phyloP scores from a whole-genome alignment of 1,284 basidiomycete species.

The Tylopilus sp. region DNA sequence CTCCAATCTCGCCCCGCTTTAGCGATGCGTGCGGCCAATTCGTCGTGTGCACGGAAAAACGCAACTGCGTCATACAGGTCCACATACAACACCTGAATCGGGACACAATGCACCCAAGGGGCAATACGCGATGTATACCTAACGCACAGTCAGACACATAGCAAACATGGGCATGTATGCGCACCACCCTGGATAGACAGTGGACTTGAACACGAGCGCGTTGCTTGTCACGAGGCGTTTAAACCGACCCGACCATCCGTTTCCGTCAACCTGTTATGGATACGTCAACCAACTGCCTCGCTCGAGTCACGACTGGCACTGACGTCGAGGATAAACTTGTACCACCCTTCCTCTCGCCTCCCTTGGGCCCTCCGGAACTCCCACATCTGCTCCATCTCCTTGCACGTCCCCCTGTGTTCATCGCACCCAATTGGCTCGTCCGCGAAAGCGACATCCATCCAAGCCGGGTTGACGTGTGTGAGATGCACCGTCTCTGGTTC shows the following conservation, averaged over 20 bases:
- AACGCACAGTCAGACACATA: no score
- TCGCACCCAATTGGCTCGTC: constrained; percentile 59
- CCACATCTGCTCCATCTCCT: constrained; percentile 55
- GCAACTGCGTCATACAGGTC: no score
- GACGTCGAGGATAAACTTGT: constrained; percentile 76
- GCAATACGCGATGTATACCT: no score
- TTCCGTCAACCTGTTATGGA: constrained; percentile 64
- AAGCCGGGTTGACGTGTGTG: constrained; percentile 56
- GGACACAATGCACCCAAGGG: no score
- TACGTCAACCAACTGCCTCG: background rate
- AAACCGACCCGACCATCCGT: constrained; percentile 79
- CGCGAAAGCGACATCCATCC: constrained; percentile 71
- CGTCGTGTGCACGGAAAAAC: no score
- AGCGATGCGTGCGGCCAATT: no score
- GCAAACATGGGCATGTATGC: constrained; percentile 10
- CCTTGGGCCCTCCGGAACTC: constrained; percentile 59
- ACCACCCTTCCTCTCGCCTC: constrained; percentile 60
- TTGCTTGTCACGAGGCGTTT: constrained; percentile 73
- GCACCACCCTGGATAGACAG: constrained; percentile 75
- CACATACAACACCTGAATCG: no score
- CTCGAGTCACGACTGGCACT: constrained; percentile 29
- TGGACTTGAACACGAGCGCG: constrained; percentile 72
- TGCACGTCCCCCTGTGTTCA: constrained; percentile 50
- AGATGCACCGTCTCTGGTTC: constrained; percentile 48
- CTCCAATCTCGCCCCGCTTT: no score